Evolutionary conservation across 257 asterid genomes (phyloP).

Genomic region (Nicotiana knightiana): DNA sequence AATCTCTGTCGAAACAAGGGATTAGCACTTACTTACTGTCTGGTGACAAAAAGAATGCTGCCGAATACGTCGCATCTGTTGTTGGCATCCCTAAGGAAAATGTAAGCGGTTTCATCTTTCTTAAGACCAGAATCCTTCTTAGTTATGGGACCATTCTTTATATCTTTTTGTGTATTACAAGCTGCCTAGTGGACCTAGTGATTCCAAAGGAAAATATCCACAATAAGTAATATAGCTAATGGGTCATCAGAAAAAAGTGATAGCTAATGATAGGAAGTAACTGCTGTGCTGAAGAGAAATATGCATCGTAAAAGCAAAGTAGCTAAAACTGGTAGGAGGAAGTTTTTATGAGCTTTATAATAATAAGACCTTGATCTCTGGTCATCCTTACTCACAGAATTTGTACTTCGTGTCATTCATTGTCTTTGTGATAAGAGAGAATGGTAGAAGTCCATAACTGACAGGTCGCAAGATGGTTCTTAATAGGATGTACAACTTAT

Average conservation of each 20-base stretch:
- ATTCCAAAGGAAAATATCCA: background rate
- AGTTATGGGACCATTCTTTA: background rate
- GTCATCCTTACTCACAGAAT: background rate
- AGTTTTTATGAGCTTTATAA: background rate
- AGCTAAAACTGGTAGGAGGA: background rate
- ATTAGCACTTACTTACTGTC: constrained; percentile 79
- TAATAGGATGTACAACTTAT: background rate
- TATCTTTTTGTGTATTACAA: background rate
- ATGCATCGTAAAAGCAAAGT: background rate
- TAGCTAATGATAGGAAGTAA: background rate
- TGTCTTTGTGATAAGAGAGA: background rate
- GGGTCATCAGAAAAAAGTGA: background rate
- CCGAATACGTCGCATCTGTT: constrained; percentile 90
- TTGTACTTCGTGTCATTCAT: background rate
- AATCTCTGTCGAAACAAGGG: constrained; percentile 77
- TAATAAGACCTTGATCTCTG: background rate
- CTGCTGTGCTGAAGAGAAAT: background rate
- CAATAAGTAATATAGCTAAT: no score
- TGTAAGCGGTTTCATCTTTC: constrained; percentile 39
- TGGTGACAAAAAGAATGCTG: constrained; percentile 92
- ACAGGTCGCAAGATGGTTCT: background rate
- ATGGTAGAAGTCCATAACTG: background rate
- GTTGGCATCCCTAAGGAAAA: constrained; percentile 92
- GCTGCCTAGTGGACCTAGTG: background rate
- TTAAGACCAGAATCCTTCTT: background rate